Evolutionary conservation across 1,139 yeast species (phyloP), one percentile per base, ranked within the genome.

Genomic region (Yamadazyma diospyri): DNA sequence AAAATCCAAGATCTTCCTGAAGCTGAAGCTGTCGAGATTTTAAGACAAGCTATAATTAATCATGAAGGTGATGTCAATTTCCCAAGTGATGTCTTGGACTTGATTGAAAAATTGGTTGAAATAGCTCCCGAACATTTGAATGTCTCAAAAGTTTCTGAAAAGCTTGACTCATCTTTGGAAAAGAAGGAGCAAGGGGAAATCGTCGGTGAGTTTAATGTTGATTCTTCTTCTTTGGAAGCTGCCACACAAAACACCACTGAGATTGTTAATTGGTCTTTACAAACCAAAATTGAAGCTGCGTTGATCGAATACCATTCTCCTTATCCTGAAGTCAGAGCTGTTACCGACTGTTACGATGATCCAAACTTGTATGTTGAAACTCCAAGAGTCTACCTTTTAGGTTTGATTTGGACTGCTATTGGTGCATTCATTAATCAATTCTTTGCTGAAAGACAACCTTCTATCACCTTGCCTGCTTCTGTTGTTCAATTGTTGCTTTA

Each of bases 301-400:
- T 48, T 78, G 31, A 55, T 72, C 29, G 60, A 69, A 33, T 76
- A 58, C 47, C 72, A 69, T 50, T 77, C 82, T 1, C 81, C 82
- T 1, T 79, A 79, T 49, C 75, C 80, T 3, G 84, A 78, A 51
- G 82, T 79, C 6, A 63, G 86, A 41, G 65, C 84, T 7, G 72
- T 76, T 19, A 62, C 78, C 18, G 70, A 68, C 32, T 74, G 78
- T 12, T 55, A 53, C 28, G 81, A 77, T 47, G 79, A 76, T 43
- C 69, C 70, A 2, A 47, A 45, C 2, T 52, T 63, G 20, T 71
- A 74, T 5, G 62, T 67, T 40, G 84, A 78, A 51, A 77, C 82
- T 2, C 45, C 72, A 28, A 64, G 83, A 49, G 73, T 76, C 5
- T 79, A 78, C 31, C 12, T 48, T 16, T 46, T 77, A 22, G 82